phyloP scores from a whole-genome alignment of 2,329 filamentous ascomycete genomes.

The Ophiocordyceps robertsii region DNA sequence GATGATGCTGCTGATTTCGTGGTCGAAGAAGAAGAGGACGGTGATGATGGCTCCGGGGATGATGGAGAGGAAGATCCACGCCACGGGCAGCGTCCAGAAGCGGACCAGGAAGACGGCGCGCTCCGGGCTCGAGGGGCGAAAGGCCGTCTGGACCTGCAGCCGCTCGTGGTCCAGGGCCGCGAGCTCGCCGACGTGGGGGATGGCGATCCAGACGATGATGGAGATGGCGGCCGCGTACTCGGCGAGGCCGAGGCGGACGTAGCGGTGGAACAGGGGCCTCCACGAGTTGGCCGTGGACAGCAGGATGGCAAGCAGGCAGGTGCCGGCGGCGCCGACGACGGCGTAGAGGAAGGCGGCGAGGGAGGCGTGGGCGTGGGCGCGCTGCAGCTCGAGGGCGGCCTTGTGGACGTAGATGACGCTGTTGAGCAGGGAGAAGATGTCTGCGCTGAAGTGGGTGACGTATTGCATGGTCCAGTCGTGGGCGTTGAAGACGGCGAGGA shows the following conservation, averaged over 20 bases:
- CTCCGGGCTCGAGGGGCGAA: slow-evolving; percentile 42
- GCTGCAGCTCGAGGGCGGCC: slow-evolving; percentile 48
- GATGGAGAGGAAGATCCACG: slow-evolving; percentile 48
- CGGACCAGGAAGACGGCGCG: slow-evolving; percentile 43
- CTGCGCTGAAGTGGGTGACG: slow-evolving; percentile 52
- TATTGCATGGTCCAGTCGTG: slow-evolving; percentile 61
- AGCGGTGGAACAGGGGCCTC: slow-evolving; percentile 47
- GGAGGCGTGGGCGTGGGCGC: slow-evolving; percentile 40
- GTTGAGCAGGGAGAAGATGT: slow-evolving; percentile 54
- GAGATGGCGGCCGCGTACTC: slow-evolving; percentile 56
- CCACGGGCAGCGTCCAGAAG: slow-evolving; percentile 47
- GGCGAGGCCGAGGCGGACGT: slow-evolving; percentile 44
- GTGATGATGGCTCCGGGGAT: slow-evolving; percentile 52
- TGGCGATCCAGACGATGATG: slow-evolving; percentile 50
- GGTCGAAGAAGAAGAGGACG: slow-evolving; percentile 56
- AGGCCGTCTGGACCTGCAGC: slow-evolving; percentile 39
- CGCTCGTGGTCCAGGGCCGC: slow-evolving; percentile 42
- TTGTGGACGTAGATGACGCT: slow-evolving; percentile 59
- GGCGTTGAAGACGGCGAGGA: slow-evolving; percentile 52
- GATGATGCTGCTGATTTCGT: slow-evolving; percentile 57
- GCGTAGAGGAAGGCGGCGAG: slow-evolving; percentile 53
- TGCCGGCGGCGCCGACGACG: slow-evolving; percentile 49
- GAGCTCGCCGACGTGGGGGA: slow-evolving; percentile 48
- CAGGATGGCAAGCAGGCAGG: slow-evolving; percentile 47
- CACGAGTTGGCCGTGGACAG: slow-evolving; percentile 48